Conservation (phyloP, 1,139 yeast species). For the Debaryomyces singareniensis region DNA sequence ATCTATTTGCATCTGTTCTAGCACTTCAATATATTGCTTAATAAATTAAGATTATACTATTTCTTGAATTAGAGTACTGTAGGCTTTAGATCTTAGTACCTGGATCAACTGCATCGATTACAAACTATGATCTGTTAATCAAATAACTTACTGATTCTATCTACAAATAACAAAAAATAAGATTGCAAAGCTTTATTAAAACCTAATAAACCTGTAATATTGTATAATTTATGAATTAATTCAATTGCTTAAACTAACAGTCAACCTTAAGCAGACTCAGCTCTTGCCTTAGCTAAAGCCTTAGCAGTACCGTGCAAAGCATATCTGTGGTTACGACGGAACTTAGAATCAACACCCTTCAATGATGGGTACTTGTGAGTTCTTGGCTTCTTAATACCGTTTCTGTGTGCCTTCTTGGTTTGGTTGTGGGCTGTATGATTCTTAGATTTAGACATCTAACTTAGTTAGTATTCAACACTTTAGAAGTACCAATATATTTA, state of each 20-base stretch:
- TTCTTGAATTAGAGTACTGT: no score
- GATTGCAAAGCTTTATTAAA: conserved; percentile 12
- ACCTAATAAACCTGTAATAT: conserved; percentile 11
- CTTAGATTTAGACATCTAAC: conserved; percentile 91
- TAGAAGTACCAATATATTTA: no score
- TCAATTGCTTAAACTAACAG: not conserved
- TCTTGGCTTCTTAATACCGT: conserved; percentile 99
- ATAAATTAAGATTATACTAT: no score
- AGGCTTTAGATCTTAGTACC: no score
- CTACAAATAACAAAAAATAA: no score
- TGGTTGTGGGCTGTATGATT: conserved; percentile 99
- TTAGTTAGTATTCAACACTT: no score
- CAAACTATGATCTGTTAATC: no score
- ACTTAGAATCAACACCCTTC: conserved; percentile 98
- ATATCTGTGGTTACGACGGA: conserved; percentile 99
- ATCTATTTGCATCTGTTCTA: no score
- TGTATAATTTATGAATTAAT: conserved; percentile 8
- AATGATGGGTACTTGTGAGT: conserved; percentile 96
- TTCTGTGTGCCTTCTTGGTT: conserved; percentile 99
- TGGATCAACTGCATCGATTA: no score
- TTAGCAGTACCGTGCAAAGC: conserved; percentile 97
- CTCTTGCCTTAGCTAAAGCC: conserved; percentile 80
- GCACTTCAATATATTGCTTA: no score
- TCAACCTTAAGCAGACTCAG: conserved; percentile 25
- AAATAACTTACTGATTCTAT: no score